Base-by-base conservation (phyloP, 1,284 basidiomycete species). In the Irpex sp. region DNA sequence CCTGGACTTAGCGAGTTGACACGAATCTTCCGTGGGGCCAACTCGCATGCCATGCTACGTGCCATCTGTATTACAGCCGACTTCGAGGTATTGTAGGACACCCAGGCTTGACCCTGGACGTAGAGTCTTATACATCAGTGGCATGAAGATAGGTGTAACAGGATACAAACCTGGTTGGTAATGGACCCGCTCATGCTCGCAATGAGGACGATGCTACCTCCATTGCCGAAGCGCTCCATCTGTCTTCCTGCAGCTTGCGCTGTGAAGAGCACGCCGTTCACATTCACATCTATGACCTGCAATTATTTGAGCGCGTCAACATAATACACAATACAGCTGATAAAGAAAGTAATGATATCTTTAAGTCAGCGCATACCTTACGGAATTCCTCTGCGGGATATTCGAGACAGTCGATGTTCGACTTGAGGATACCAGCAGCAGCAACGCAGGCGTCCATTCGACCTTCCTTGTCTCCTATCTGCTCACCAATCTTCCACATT, bases 171-270 rank as follows among this genome's bases (percentile, higher is more conserved):
- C 75, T 78, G 85, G 78, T 94, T 94, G 60, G 92, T 92, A 67
- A 95, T 87, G 59, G 87, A 87, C 15, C 92, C 94, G 54, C 89
- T 92, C 91, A 95, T 94, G 63, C 90, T 93, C 19, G 90, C 93
- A 68, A 95, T 88, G 66, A 94, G 76, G 66, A 93, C 84, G 67
- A 95, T 93, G 68, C 91, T 93, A 0, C 92, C 93, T 11, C 82
- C 80, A n/a, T 80, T 83, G 5, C 85, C 84, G 67, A 88, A 91
- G 36, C 85, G 81, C 17, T 73, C 78, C 90, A 92, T 93, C 75
- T 91, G 86, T 62, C 85, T 80, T 6, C 91, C 92, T 8, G 88
- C 92, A 0, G 90, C 90, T 72, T 93, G 90, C 6, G 90, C 90
- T 6, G 90, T 90, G 70, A 87, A 88, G 65, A 94, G 76, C 33